phyloP scores from a whole-genome alignment of 2,329 filamentous ascomycete species.

The Mariannaea sp. region DNA sequence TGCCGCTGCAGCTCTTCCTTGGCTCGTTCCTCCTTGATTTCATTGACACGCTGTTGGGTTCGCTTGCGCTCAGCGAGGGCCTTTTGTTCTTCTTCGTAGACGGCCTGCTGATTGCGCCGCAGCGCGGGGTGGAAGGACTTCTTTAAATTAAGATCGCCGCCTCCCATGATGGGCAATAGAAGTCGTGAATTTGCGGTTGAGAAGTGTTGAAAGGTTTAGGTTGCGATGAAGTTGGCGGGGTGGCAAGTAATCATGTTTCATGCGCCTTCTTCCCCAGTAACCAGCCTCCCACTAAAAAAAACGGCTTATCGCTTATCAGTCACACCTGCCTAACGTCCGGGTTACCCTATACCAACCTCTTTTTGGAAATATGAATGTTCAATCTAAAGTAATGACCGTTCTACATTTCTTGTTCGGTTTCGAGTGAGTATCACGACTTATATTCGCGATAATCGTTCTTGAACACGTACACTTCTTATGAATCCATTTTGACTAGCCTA shows the following conservation, averaged over 20 bases:
- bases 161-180: conserved; percentile 70
- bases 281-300: conserved; percentile 27
- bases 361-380: no score
- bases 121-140: conserved; percentile 93
- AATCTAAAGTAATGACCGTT: no score
- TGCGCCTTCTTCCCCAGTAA: background rate
- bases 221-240: conserved; percentile 21
- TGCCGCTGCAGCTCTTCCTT: conserved; percentile 90
- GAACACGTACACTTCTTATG: no score
- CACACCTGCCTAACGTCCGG: background rate
- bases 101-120: conserved; percentile 85
- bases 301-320: conserved; percentile 24
- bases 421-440: no score
- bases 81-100: conserved; percentile 90
- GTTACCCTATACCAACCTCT: conserved; percentile 4
- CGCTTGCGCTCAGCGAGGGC: conserved; percentile 94
- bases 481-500: no score
- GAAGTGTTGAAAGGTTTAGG: conserved; percentile 20
- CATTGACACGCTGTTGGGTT: conserved; percentile 87
- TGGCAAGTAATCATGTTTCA: conserved; percentile 33
- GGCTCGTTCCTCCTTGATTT: conserved; percentile 90
- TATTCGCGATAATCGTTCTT: no score
- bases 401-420: no score
- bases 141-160: conserved; percentile 93
- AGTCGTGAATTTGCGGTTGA: conserved; percentile 6